Base-by-base conservation (phyloP, 1,139 yeast species). In the Nadsonia starkeyi-henricii region DNA sequence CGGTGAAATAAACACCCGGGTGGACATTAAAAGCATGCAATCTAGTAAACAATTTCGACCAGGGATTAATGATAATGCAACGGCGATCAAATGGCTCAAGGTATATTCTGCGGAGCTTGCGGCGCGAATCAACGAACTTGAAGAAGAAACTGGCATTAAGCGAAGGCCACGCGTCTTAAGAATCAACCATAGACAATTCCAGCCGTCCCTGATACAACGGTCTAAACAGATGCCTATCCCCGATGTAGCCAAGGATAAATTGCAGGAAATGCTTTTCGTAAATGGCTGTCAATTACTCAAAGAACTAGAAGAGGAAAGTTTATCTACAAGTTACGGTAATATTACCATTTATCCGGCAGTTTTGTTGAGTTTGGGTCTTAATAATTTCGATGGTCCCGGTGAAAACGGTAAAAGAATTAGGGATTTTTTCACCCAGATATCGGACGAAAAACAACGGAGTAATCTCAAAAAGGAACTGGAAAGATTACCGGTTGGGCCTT, bases 51-150 rank as follows among this genome's bases (percentile, higher is more conserved):
- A 88, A 57, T 81, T 91, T 61, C 64, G 79, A 50, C 52, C 54
- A 71, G 49, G 56, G 1, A 43, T 75, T 0, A 66, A 65, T n/a
- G 75, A 83, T 0, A 76, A 88, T 3, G 65, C 63, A 7, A 70
- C 72, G 1, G 56, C 74, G 1, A 68, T 67, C 1, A 81, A 79
- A 37, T 91, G 98, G 98, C 66, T 89, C 9, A 77, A 73, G 45
- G 95, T 91, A 0, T 88, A 81, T 65, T 74, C 83, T 0, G 93
- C 91, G 0, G 98, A 91, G 58, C 65, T 91, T 44, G 68, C 76
- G 37, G 79, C 81, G 49, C 64, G 98, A 47, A 62, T 88, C 13
- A 67, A 74, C 26, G 97, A 89, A 57, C 62, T 81, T 57, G 93
- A 85, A 54, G 95, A 86, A 52, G 66, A 68, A 28, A 46, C 52